Evolutionary conservation across 164 flowering plant species (phyloP).

Genomic region (Tetracentron sinense): DNA sequence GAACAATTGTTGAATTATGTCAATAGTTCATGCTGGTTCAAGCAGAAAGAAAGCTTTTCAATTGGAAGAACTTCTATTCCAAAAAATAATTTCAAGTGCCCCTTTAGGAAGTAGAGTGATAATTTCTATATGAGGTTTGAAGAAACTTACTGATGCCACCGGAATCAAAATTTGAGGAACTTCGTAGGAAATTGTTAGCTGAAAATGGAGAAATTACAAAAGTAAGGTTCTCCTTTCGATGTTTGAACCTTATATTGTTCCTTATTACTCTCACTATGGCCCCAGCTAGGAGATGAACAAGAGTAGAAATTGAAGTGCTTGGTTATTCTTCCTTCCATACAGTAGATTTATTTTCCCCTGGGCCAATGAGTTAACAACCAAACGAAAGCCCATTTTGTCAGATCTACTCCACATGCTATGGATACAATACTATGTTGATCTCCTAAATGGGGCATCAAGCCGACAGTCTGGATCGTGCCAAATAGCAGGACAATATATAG

Average conservation of each 20-base stretch:
- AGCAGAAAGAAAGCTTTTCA: not conserved
- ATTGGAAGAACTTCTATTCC: not conserved
- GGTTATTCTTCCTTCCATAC: not conserved
- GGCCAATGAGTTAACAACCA: not conserved
- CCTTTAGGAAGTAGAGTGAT: not conserved
- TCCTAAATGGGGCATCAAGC: not conserved
- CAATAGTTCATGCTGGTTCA: not conserved
- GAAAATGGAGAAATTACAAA: slow-evolving; percentile 26
- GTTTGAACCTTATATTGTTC: not conserved
- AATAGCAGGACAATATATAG: not conserved
- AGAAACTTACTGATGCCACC: slow-evolving; percentile 72
- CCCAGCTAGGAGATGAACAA: not conserved
- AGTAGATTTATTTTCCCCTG: not conserved
- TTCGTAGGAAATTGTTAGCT: slow-evolving; percentile 94
- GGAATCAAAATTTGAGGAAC: slow-evolving; percentile 70
- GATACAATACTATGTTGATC: not conserved
- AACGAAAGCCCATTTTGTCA: no score
- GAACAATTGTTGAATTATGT: not conserved
- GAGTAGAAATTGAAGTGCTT: not conserved
- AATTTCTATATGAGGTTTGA: not conserved
- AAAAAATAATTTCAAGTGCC: not conserved
- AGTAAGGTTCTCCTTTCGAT: not conserved
- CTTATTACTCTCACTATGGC: not conserved
- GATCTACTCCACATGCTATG: no score
- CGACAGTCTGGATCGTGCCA: not conserved